Evolutionary conservation across 257 asterid genomes (phyloP).

Genomic region (Datura wrightii): DNA sequence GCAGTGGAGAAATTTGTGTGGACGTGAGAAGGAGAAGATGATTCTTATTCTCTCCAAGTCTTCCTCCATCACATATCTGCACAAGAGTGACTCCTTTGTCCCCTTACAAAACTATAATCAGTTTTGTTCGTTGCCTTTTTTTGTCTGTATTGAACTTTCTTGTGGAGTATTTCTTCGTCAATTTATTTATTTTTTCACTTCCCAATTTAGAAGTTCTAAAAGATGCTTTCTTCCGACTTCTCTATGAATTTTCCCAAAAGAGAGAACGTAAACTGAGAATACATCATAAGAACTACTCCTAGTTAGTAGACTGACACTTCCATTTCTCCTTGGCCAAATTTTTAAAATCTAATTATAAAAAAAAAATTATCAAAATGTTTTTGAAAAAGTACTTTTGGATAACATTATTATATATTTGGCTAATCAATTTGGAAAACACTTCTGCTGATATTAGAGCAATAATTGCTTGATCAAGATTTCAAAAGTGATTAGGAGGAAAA

Average conservation of each 20-base stretch:
- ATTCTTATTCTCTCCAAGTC: neutral
- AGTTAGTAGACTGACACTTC: too few relatives aligned
- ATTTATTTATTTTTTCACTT: too few relatives aligned
- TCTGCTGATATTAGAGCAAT: neutral
- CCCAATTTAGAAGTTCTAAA: too few relatives aligned
- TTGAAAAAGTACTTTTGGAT: neutral
- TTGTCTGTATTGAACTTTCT: neutral
- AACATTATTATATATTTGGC: neutral
- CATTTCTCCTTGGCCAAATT: neutral
- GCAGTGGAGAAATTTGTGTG: slow-evolving; percentile 61
- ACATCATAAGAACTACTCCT: neutral
- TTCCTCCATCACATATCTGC: neutral
- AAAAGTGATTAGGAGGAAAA: too few relatives aligned
- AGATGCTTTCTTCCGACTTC: too few relatives aligned
- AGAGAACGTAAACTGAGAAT: too few relatives aligned
- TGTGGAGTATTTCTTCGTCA: too few relatives aligned
- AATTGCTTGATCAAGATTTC: too few relatives aligned
- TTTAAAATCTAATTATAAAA: neutral
- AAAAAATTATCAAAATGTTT: neutral
- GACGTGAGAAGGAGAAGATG: slow-evolving; percentile 43
- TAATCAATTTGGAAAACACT: neutral
- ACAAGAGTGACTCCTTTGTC: neutral
- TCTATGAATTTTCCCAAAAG: too few relatives aligned
- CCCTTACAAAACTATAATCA: neutral
- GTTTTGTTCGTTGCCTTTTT: slow-evolving; percentile 21